Percentiles rank a stretch among this genome's conserved stretches.
Evolutionary conservation across 1,284 basidiomycete species (phyloP).

Genomic region (Porodaedalea pini): DNA sequence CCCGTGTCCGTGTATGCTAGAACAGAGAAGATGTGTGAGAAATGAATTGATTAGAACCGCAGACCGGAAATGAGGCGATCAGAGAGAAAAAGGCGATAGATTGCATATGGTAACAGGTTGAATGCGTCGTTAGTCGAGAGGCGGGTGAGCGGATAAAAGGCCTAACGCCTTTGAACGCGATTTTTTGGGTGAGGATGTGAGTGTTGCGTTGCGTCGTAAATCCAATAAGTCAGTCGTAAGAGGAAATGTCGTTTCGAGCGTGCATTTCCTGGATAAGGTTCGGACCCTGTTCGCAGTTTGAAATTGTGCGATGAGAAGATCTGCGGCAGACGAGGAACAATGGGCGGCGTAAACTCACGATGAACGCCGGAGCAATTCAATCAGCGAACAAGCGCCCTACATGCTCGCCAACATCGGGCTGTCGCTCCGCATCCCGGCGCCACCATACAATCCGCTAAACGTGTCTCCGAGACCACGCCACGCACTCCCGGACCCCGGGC

Average conservation of each 20-base stretch:
- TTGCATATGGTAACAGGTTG: background rate
- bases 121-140: background rate
- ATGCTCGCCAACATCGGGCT: slow-evolving; percentile 20
- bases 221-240: slow-evolving; percentile 1
- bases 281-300: background rate
- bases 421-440: slow-evolving; percentile 19
- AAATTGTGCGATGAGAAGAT: background rate
- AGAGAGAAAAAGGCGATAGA: background rate
- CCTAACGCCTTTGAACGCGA: background rate
- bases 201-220: background rate
- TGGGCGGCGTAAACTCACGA: background rate
- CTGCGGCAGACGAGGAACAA: background rate
- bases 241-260: background rate
- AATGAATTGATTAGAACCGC: background rate
- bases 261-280: background rate
- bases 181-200: background rate
- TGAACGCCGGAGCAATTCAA: background rate
- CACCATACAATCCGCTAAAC: slow-evolving; percentile 13
- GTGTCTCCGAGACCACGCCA: slow-evolving; percentile 18
- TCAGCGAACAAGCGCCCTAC: slow-evolving; percentile 1
- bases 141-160: background rate
- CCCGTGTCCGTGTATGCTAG: slow-evolving; percentile 1
- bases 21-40: background rate
- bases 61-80: background rate
- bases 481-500: background rate